phyloP scores from a whole-genome alignment of 352 stramenopile species.

The Globisporangium nodosum region DNA sequence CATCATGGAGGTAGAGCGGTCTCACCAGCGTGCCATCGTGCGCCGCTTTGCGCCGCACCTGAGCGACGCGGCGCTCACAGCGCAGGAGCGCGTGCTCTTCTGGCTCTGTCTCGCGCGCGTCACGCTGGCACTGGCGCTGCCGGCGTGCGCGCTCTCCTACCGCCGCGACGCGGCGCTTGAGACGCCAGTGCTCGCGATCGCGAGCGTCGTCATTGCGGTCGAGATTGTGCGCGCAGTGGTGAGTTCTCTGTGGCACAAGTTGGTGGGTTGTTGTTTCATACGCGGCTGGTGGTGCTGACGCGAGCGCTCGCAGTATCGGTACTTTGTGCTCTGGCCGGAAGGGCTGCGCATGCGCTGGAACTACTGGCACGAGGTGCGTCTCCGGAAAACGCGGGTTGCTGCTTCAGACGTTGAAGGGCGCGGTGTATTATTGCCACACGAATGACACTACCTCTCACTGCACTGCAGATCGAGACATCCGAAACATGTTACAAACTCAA shows the following conservation, averaged over 20 bases:
- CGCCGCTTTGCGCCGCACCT: conserved; percentile 66
- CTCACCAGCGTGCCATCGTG: conserved; percentile 66
- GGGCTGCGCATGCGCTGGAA: conserved; percentile 53
- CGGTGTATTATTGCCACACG: too few relatives aligned
- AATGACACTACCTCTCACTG: too few relatives aligned
- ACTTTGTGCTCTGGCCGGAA: conserved; percentile 68
- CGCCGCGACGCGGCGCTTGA: conserved; percentile 50
- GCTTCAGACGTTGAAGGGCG: not conserved
- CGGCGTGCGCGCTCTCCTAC: conserved; percentile 39
- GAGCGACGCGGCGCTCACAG: conserved; percentile 36
- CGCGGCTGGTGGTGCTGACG: not conserved
- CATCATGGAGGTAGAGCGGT: not conserved
- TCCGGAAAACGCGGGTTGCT: not conserved
- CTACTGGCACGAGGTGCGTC: conserved; percentile 64
- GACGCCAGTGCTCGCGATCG: conserved; percentile 59
- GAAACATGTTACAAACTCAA: conserved; percentile 72
- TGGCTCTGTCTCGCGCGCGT: conserved; percentile 43
- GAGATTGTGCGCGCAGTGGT: conserved; percentile 49
- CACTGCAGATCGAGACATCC: conserved; percentile 53
- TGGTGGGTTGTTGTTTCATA: not conserved
- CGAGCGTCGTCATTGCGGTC: conserved; percentile 39
- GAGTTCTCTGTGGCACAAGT: conserved; percentile 1
- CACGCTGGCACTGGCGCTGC: conserved; percentile 45
- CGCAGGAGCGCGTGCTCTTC: conserved; percentile 57
- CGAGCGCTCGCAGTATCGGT: conserved; percentile 43